These are phyloP conservation scores for Phytopythium kandeliae DNA, from an alignment of 352 stramenopile genomes.

Conservation along the genomic window DNA sequence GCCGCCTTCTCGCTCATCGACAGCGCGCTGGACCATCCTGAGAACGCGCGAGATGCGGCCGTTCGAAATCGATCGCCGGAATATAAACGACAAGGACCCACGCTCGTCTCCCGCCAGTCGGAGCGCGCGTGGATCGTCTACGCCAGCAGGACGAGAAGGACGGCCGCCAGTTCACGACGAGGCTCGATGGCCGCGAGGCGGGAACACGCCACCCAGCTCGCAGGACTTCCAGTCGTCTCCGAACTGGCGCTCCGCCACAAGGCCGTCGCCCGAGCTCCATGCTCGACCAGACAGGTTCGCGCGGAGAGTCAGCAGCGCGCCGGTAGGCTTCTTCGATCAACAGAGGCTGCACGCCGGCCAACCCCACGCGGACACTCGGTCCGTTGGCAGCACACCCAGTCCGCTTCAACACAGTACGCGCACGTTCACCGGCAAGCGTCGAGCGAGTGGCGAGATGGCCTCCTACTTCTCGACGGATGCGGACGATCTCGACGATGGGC, in stretches of 20 bases:
- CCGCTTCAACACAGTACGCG: neutral
- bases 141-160: neutral
- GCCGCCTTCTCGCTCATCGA: too few relatives aligned
- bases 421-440: constrained; percentile 3
- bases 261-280: neutral
- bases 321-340: neutral
- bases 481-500: neutral
- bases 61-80: constrained; percentile 3
- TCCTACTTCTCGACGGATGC: neutral
- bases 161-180: too few relatives aligned
- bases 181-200: too few relatives aligned
- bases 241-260: neutral
- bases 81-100: constrained; percentile 1
- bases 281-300: constrained; percentile 1
- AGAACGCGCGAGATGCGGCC: neutral
- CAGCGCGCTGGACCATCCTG: neutral
- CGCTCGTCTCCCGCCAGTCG: constrained; percentile 3
- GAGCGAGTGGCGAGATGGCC: constrained; percentile 5
- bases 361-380: neutral
- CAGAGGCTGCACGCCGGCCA: neutral
- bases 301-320: neutral
- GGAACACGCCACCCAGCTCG: neutral
- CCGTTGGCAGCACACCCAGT: neutral
- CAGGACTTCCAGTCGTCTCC: neutral
- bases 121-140: neutral